Evolutionary conservation across 345 rosid species (phyloP).

Genomic region (Physaria fendleri): DNA sequence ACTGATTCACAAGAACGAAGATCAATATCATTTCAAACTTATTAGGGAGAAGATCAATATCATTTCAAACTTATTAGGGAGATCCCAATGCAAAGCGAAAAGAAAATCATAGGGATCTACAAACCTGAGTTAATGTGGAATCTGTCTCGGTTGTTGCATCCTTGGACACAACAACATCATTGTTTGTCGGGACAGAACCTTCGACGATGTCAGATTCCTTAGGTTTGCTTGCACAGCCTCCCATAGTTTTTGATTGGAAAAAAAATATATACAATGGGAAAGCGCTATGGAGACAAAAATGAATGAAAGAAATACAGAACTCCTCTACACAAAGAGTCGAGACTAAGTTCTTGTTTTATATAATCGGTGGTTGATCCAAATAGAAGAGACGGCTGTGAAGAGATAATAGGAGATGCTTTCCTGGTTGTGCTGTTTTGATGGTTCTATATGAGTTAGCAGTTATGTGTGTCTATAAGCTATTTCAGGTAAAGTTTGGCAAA

Average conservation of each 20-base stretch:
- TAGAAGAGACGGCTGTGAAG: background rate
- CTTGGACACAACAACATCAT: constrained; percentile 20
- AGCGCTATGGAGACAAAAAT: background rate
- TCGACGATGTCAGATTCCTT: constrained; percentile 31
- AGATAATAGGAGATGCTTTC: background rate
- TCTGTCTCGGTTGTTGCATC: constrained; percentile 10
- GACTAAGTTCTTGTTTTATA: background rate
- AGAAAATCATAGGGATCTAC: constrained; percentile 1
- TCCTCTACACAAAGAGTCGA: constrained; percentile 10
- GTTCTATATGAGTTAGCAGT: too few species aligned
- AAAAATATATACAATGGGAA: background rate
- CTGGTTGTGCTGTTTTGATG: too few species aligned
- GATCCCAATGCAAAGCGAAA: background rate
- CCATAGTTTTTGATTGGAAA: constrained; percentile 9
- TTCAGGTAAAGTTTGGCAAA: constrained; percentile 6
- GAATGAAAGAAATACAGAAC: background rate
- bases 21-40: background rate
- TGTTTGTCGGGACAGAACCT: constrained; percentile 11
- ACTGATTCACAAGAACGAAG: background rate
- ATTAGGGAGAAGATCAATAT: too few species aligned
- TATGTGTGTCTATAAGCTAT: too few species aligned
- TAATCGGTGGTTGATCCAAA: constrained; percentile 1
- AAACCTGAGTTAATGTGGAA: constrained; percentile 16
- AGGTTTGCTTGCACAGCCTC: constrained; percentile 32
- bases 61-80: background rate